These are phyloP conservation scores for Aspergillus quadricinctus DNA, from an alignment of 2,329 filamentous ascomycete genomes.

Conservation along the genomic window DNA sequence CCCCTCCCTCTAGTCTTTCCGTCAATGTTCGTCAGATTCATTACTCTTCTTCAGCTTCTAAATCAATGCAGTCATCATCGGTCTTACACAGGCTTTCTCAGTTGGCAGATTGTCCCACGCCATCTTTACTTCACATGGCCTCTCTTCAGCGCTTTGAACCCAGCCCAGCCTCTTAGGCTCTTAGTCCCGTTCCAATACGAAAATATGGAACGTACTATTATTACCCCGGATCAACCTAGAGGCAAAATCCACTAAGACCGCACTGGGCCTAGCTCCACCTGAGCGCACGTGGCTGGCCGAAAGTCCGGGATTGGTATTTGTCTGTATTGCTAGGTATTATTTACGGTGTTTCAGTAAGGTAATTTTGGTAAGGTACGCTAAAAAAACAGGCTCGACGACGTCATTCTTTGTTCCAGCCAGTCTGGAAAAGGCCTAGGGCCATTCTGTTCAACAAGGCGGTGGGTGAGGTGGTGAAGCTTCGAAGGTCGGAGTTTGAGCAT, in stretches of 20 bases:
- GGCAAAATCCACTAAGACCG: slow-evolving; percentile 8
- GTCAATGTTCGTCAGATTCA: not conserved
- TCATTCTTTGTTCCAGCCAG: slow-evolving; percentile 5
- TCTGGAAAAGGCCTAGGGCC: not conserved
- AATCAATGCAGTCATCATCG: not conserved
- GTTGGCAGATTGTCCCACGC: not conserved
- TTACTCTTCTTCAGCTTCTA: not conserved
- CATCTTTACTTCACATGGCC: not conserved
- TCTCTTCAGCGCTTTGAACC: not conserved
- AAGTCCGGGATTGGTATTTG: slow-evolving; percentile 2
- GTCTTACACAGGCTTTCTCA: not conserved
- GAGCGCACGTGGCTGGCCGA: slow-evolving; percentile 18
- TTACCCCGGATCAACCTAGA: slow-evolving; percentile 18
- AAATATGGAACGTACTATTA: slow-evolving; percentile 4
- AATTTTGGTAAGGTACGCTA: not conserved
- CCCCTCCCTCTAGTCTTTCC: not conserved
- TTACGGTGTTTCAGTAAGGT: not conserved
- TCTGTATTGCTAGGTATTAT: not conserved
- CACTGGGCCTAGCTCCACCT: slow-evolving; percentile 5
- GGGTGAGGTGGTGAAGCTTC: slow-evolving; percentile 1
- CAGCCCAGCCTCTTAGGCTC: not conserved
- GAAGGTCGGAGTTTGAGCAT: not conserved
- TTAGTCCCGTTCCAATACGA: not conserved
- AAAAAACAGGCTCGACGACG: slow-evolving; percentile 6
- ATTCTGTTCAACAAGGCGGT: slow-evolving; percentile 5